These are phyloP conservation scores for Myxozyma monticola DNA, from an alignment of 805 yeast genomes.

Conservation along the genomic window DNA sequence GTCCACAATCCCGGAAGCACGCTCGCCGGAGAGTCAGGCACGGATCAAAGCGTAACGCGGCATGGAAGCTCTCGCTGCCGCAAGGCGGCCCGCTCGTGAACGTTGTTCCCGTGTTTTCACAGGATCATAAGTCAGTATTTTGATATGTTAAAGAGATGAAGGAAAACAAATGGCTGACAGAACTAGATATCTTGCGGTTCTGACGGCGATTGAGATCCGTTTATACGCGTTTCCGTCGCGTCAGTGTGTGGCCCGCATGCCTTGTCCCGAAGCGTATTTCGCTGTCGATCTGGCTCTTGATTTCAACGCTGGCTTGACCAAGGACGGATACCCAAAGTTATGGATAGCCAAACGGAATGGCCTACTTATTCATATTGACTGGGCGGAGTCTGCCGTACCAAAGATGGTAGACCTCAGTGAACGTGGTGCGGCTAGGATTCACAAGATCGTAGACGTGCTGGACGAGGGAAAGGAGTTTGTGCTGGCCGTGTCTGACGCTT, in stretches of 20 bases:
- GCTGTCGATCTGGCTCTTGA: constrained; percentile 38
- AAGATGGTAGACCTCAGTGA: constrained; percentile 11
- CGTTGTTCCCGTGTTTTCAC: constrained; percentile 41
- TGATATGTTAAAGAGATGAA: too few relatives aligned
- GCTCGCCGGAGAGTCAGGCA: too few relatives aligned
- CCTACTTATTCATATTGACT: constrained; percentile 32
- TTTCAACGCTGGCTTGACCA: constrained; percentile 24
- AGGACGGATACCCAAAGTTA: constrained; percentile 27
- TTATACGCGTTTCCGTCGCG: constrained; percentile 41
- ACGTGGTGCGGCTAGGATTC: constrained; percentile 20
- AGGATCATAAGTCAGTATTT: constrained; percentile 33
- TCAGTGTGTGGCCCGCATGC: constrained; percentile 39
- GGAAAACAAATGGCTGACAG: too few relatives aligned
- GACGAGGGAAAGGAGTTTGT: constrained; percentile 21
- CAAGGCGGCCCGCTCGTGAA: constrained; percentile 42
- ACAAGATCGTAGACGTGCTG: constrained; percentile 22
- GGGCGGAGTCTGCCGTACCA: constrained; percentile 22
- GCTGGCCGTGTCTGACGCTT: constrained; percentile 20
- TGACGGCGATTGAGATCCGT: constrained; percentile 42
- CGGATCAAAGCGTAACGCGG: too few relatives aligned
- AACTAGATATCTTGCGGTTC: constrained; percentile 38
- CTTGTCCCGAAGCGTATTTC: constrained; percentile 37
- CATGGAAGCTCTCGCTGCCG: constrained; percentile 33
- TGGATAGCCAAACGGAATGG: constrained; percentile 37
- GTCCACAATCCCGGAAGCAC: too few relatives aligned